Base-by-base conservation (phyloP, 108 stramenopile species). In the Stephanodiscus triporus region DNA sequence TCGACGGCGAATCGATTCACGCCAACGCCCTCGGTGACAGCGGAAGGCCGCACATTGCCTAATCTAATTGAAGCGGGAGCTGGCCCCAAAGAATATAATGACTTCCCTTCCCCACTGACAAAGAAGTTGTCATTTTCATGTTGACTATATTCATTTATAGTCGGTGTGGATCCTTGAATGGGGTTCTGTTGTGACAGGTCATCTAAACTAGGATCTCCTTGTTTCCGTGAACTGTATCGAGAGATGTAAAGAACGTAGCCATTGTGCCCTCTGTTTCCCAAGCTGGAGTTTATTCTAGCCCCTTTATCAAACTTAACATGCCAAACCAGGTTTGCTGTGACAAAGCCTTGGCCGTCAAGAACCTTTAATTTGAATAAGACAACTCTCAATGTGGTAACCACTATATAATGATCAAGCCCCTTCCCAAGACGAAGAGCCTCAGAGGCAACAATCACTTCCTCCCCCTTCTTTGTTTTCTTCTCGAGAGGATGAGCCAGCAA, bases 181-280 rank as follows among this genome's bases (percentile, higher is more conserved):
- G 10, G 9, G 11, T 30, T 29, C 47, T 66, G 19, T 30, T 30
- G 37, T 9, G 62, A 48, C 43, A 16, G 13, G 43, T 60, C 49
- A 45, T 26, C 38, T 2, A 34, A 32, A 9, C 58, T 14, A 14
- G 26, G 17, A 23, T 23, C 20, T 56, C 30, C 34, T 24, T 19
- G 51, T 24, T 17, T 16, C 24, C 57, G 43, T 17, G 26, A 45
- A 43, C 37, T 50, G 48, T 8, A 57, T 24, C 75, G 69, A 16
- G 75, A 56, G n/a, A 84, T 49, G 32, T 49, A 62, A 50, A 84
- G 70, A 38, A 65, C 36, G 14, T 49, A 79, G 16, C 89, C 87
- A 63, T 91, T 89, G 73, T 95, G 91, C 9, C 91, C 91, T 70
- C 82, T 85, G 29, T 88, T 88, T 14, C 76, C 84, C 24, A 95